Conservation (phyloP, 139 green algal genomes). For the Volvox africanus region DNA sequence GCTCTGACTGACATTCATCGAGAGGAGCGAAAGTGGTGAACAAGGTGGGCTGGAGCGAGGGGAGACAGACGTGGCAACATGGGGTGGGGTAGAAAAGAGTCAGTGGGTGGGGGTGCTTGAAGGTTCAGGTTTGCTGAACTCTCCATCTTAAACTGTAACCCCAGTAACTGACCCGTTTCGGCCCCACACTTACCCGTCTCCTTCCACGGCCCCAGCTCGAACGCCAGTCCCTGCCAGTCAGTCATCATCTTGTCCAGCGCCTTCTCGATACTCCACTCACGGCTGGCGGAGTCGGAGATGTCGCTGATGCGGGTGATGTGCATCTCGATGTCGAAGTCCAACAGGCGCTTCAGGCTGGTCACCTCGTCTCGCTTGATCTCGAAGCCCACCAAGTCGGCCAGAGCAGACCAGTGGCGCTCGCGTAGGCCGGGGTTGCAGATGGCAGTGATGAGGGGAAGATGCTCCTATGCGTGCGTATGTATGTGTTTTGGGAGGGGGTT, state of each 20-base stretch:
- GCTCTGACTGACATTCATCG: too few species aligned
- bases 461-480: conserved; percentile 46
- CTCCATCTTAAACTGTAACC: not conserved
- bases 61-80: too few species aligned
- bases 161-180: too few species aligned
- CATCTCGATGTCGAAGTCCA: conserved; percentile 76
- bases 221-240: conserved; percentile 71
- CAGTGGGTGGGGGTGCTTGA: too few species aligned
- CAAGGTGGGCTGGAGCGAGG: too few species aligned
- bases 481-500: too few species aligned
- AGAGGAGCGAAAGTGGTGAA: too few species aligned
- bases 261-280: conserved; percentile 74
- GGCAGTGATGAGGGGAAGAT: conserved; percentile 75
- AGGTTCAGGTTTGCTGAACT: too few species aligned
- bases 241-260: conserved; percentile 70
- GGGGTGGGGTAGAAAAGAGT: too few species aligned
- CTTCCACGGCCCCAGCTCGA: conserved; percentile 81
- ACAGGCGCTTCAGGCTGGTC: conserved; percentile 71
- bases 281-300: conserved; percentile 60
- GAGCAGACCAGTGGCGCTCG: conserved; percentile 79
- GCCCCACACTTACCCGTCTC: conserved; percentile 63
- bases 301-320: conserved; percentile 58
- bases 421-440: conserved; percentile 85
- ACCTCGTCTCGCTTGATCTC: conserved; percentile 79
- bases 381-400: conserved; percentile 79